phyloP scores from a whole-genome alignment of 2,329 filamentous ascomycete species.

The Claviceps citrina region DNA sequence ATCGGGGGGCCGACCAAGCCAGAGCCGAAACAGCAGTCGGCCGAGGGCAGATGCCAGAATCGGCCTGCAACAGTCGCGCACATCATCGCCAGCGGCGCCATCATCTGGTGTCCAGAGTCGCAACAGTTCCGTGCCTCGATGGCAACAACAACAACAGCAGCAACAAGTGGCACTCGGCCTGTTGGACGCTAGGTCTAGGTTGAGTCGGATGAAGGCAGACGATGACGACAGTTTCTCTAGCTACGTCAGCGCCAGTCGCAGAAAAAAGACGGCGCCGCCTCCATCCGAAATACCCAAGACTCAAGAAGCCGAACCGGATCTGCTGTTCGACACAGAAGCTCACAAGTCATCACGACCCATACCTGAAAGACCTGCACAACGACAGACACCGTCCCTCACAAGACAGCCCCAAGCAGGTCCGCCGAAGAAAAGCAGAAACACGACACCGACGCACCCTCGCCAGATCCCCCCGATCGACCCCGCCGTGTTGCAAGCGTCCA shows the following conservation, averaged over 20 bases:
- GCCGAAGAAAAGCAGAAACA: conserved; percentile 23
- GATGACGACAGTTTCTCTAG: conserved; percentile 62
- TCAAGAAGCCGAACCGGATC: conserved; percentile 37
- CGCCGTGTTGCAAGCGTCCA: conserved; percentile 57
- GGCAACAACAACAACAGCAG: conserved; percentile 54
- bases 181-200: conserved; percentile 30
- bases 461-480: conserved; percentile 53
- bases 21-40: conserved; percentile 12
- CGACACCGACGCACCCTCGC: conserved; percentile 35
- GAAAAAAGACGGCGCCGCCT: conserved; percentile 47
- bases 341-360: conserved; percentile 21
- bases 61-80: conserved; percentile 24
- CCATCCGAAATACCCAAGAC: conserved; percentile 25
- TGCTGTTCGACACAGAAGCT: conserved; percentile 40
- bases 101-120: conserved; percentile 29
- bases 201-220: conserved; percentile 47
- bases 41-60: conserved; percentile 13
- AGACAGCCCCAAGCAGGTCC: conserved; percentile 14
- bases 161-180: conserved; percentile 26
- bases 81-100: conserved; percentile 31
- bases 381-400: conserved; percentile 18
- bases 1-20: conserved; percentile 41
- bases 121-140: conserved; percentile 35
- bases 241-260: conserved; percentile 74
- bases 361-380: conserved; percentile 21